A percentile compares a stretch with the other conserved stretches of the same genome.
Conservation (phyloP, 129 eudicot genomes). For the Tagetes patula region DNA sequence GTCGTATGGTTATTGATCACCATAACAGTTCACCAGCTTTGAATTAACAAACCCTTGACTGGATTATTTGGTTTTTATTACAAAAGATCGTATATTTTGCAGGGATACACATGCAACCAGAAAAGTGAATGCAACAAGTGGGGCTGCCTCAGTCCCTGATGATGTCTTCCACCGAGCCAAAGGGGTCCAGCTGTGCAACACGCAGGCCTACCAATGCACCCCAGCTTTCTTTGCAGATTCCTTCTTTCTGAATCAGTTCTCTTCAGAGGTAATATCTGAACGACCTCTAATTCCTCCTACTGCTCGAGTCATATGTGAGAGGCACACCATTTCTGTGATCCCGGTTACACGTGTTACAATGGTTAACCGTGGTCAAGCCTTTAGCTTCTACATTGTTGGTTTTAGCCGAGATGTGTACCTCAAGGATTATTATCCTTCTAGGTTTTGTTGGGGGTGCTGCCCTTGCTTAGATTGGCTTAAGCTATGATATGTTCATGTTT, state of each 20-base stretch:
- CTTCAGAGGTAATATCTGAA: slow-evolving; percentile 90
- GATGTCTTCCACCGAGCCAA: slow-evolving; percentile 94
- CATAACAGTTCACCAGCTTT: not conserved
- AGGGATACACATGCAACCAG: slow-evolving; percentile 80
- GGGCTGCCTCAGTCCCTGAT: slow-evolving; percentile 97
- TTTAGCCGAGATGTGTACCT: slow-evolving; percentile 73
- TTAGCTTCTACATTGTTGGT: slow-evolving; percentile 90
- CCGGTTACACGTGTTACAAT: slow-evolving; percentile 94
- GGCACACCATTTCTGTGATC: slow-evolving; percentile 85
- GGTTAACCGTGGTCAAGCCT: slow-evolving; percentile 53
- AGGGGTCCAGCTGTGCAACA: slow-evolving; percentile 90
- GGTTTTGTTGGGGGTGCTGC: slow-evolving; percentile 95
- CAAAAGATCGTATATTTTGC: not conserved
- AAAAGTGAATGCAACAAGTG: slow-evolving; percentile 86
- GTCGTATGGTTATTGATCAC: not conserved
- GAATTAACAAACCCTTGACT: not conserved
- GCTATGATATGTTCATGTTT: slow-evolving; percentile 30
- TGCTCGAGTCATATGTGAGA: slow-evolving; percentile 83
- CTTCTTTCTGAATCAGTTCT: slow-evolving; percentile 77
- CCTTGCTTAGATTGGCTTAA: slow-evolving; percentile 93
- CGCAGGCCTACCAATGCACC: slow-evolving; percentile 87
- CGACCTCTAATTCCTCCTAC: slow-evolving; percentile 65
- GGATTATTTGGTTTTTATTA: not conserved
- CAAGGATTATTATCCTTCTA: slow-evolving; percentile 86
- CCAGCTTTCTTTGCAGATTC: slow-evolving; percentile 97